Evolutionary conservation across 2,329 filamentous ascomycete genomes (phyloP).

Genomic region (Cladobotryum protrusum): DNA sequence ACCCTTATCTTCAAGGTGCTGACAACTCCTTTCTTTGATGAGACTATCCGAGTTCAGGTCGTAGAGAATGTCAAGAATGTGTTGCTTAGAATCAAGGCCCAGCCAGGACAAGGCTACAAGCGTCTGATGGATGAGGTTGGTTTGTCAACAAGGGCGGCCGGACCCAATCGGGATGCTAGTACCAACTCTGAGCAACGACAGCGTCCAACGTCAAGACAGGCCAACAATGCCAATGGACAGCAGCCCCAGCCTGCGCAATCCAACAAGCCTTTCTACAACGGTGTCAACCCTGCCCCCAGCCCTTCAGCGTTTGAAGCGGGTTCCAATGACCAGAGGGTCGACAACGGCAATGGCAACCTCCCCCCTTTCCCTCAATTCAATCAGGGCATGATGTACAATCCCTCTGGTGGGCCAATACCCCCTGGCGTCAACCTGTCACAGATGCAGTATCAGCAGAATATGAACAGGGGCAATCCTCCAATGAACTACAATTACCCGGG

Average conservation of each 20-base stretch:
- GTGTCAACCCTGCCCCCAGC: slow-evolving; percentile 36
- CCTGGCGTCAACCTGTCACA: slow-evolving; percentile 46
- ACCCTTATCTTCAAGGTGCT: slow-evolving; percentile 98
- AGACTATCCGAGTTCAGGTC: slow-evolving; percentile 78
- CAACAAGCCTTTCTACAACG: slow-evolving; percentile 48
- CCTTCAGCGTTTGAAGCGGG: slow-evolving; percentile 44
- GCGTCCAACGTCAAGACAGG: slow-evolving; percentile 51
- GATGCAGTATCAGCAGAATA: slow-evolving; percentile 53
- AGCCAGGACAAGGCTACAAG: slow-evolving; percentile 94
- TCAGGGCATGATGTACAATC: slow-evolving; percentile 47
- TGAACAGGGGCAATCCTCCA: slow-evolving; percentile 46
- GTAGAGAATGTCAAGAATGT: slow-evolving; percentile 90
- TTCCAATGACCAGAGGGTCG: slow-evolving; percentile 46
- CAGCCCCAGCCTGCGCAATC: slow-evolving; percentile 36
- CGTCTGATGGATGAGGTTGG: slow-evolving; percentile 98
- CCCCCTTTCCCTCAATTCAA: slow-evolving; percentile 45
- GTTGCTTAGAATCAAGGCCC: slow-evolving; percentile 81
- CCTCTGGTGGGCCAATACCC: slow-evolving; percentile 35
- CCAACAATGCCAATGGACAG: slow-evolving; percentile 37
- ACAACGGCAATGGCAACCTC: slow-evolving; percentile 45
- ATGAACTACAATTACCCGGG: slow-evolving; percentile 52
- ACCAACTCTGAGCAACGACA: slow-evolving; percentile 44
- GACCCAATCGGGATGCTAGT: slow-evolving; percentile 37
- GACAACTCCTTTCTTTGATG: slow-evolving; percentile 95
- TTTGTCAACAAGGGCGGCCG: slow-evolving; percentile 60